Conservation (phyloP, 345 rosid species). For the Eutrema heterophyllum region DNA sequence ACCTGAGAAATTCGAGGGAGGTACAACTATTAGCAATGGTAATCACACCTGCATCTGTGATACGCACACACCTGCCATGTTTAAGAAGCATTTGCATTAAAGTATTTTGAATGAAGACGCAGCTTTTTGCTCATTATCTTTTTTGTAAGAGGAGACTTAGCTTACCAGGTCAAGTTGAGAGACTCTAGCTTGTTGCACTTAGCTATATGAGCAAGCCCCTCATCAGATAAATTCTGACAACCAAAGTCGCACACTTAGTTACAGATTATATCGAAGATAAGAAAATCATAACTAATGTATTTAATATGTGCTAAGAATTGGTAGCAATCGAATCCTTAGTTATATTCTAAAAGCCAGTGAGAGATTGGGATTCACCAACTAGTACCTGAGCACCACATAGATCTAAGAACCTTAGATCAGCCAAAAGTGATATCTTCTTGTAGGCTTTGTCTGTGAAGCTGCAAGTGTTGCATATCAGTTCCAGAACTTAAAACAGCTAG, state of each 20-base stretch:
- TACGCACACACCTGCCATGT: constrained; percentile 63
- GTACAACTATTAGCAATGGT: constrained; percentile 71
- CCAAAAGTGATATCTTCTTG: constrained; percentile 57
- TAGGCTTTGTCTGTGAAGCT: constrained; percentile 79
- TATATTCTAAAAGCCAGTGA: neutral
- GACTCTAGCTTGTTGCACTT: constrained; percentile 60
- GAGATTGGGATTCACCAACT: constrained; percentile 16
- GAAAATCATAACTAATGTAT: neutral
- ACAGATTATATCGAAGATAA: neutral
- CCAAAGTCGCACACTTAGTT: constrained; percentile 5
- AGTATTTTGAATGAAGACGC: neutral
- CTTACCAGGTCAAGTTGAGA: constrained; percentile 90
- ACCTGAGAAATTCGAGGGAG: constrained; percentile 84
- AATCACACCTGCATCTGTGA: constrained; percentile 73
- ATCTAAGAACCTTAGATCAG: constrained; percentile 62
- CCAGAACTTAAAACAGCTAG: neutral
- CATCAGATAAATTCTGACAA: constrained; percentile 82
- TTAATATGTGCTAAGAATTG: neutral
- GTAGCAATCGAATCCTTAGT: neutral
- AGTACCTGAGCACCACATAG: constrained; percentile 93
- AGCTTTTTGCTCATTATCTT: constrained; percentile 1
- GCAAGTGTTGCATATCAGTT: constrained; percentile 27
- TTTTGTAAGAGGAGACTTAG: neutral
- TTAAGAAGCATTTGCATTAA: neutral
- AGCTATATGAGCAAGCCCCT: constrained; percentile 68